Conservation (phyloP, 495 filamentous ascomycete species). For the Penicillium crystallinum region DNA sequence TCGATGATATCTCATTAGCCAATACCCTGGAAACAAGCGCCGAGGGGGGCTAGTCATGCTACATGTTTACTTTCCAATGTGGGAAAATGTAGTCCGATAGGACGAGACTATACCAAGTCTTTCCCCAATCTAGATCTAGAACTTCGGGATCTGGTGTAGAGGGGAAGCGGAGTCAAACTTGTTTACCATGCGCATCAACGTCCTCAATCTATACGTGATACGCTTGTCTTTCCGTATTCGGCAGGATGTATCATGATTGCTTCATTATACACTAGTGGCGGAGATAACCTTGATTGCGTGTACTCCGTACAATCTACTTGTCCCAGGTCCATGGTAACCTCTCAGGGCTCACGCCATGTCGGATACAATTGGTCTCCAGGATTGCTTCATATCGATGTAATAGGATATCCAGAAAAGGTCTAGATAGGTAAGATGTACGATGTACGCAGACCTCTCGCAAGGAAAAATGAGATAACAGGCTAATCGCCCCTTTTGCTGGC, state of each 20-base stretch:
- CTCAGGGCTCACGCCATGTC: not conserved
- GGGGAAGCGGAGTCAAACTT: not conserved
- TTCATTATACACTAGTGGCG: not conserved
- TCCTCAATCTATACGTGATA: not conserved
- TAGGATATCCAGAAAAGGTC: too few relatives aligned
- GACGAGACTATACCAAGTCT: not conserved
- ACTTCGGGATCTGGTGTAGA: not conserved
- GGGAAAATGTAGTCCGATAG: conserved; percentile 3
- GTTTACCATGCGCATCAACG: not conserved
- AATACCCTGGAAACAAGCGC: not conserved
- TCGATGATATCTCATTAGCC: not conserved
- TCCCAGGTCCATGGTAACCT: too few relatives aligned
- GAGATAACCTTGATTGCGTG: not conserved
- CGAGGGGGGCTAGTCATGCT: not conserved
- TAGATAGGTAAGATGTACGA: too few relatives aligned
- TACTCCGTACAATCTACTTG: not conserved
- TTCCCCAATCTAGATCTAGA: not conserved
- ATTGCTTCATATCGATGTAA: too few relatives aligned
- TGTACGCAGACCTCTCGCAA: too few relatives aligned
- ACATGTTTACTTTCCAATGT: not conserved
- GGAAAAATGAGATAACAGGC: too few relatives aligned
- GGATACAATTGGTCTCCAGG: too few relatives aligned
- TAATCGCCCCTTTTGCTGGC: too few relatives aligned
- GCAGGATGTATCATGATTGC: not conserved
- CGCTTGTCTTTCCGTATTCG: not conserved